These are phyloP conservation scores for Curvularia verruculosa DNA, from an alignment of 2,329 filamentous ascomycete genomes.

Conservation along the genomic window DNA sequence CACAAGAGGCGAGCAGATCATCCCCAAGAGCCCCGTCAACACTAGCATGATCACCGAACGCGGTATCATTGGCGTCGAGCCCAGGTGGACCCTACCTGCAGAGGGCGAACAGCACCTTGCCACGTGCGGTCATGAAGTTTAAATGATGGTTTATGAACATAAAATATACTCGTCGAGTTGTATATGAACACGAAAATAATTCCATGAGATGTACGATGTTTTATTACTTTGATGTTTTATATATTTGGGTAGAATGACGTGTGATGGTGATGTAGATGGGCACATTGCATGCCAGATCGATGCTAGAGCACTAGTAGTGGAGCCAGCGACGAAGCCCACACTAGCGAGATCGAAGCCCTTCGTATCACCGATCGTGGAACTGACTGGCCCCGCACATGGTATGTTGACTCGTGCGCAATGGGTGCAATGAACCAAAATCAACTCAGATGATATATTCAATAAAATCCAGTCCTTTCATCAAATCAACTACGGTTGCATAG, in stretches of 20 bases:
- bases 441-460: no score
- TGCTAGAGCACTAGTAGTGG: background rate
- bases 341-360: background rate
- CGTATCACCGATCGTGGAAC: background rate
- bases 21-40: slow-evolving; percentile 45
- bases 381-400: background rate
- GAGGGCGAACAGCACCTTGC: slow-evolving; percentile 39
- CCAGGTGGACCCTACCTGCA: slow-evolving; percentile 38
- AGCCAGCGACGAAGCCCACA: background rate
- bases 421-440: no score
- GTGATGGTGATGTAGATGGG: background rate
- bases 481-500: slow-evolving; percentile 13
- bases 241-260: background rate
- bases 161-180: background rate
- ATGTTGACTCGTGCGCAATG: background rate
- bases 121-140: slow-evolving; percentile 44
- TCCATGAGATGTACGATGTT: background rate
- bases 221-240: background rate
- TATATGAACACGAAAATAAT: background rate
- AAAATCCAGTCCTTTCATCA: background rate
- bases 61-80: slow-evolving; percentile 36
- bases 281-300: no score
- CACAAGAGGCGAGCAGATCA: slow-evolving; percentile 39
- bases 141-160: background rate
- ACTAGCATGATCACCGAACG: slow-evolving; percentile 37